Evolutionary conservation across 352 stramenopile species (phyloP), one percentile per base, ranked within the genome.

Genomic region (Pythium oligandrum): DNA sequence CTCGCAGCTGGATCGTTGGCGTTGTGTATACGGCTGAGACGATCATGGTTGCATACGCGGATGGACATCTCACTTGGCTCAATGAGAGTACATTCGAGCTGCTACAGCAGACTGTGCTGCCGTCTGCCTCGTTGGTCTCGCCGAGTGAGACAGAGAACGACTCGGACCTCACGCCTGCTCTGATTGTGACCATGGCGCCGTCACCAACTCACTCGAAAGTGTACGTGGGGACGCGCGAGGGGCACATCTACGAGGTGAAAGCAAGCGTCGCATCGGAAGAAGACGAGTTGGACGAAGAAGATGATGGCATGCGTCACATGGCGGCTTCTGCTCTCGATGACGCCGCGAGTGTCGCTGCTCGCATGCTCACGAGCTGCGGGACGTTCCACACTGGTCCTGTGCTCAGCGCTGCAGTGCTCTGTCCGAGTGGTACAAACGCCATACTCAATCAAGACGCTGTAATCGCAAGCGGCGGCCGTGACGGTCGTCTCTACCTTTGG

Each of bases 211-310:
- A 71, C 54, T 65, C 70, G 6, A 83, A 83, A 54, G 60, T 81
- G 0, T 87, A 80, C 51, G 65, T 88, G n/a, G 73, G 73, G 4
- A 90, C 73, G 26, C 57, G 54, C 5, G 61, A 66, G 46, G 78
- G 78, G 2, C 66, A 75, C 50, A 78, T 90, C 46, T 90, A 75
- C 40, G 78, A 88, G 44, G 55, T 92, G 37, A 82, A 72, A 40
- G 82, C 75, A 8, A 80, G 47, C 44, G 66, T 84, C 4, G 37
- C 67, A 10, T 40, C 66, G 43, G 70, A 88, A 36, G 77, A 88
- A 6, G 78, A 88, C 7, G 78, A 90, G 6, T 76, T 85, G 0
- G 59, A 85, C 4, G 75, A 85, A 2, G 70, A 42, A 3, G 61
- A 63, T 3, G 9, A 38, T 11, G 33, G 4, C 1, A 6, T 31